phyloP scores from a whole-genome alignment of 495 filamentous ascomycete genomes.

The Neurospora sp. region DNA sequence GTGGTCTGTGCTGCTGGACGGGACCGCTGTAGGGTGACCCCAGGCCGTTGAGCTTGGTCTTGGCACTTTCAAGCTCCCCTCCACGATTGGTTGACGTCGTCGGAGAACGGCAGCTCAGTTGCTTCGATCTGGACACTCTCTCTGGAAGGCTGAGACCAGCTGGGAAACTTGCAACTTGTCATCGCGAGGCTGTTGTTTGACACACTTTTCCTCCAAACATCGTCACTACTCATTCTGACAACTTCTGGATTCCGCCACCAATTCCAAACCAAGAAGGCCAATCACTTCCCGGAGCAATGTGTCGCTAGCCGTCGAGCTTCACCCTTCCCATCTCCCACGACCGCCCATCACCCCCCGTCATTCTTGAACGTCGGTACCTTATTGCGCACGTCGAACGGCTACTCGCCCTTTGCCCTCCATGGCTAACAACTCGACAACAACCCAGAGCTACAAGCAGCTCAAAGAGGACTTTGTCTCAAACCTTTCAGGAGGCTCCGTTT shows the following conservation, averaged over 20 bases:
- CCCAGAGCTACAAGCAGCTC: constrained; percentile 64
- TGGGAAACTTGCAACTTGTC: constrained; percentile 1
- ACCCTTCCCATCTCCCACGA: background rate
- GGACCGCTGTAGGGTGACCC: background rate
- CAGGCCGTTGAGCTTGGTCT: background rate
- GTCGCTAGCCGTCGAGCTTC: background rate
- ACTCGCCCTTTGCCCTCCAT: constrained; percentile 12
- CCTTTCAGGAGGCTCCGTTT: constrained; percentile 71
- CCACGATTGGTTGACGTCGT: background rate
- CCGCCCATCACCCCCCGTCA: background rate
- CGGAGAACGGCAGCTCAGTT: background rate
- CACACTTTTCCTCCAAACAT: background rate
- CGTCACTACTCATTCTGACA: background rate
- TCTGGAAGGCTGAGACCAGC: background rate
- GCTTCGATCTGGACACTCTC: background rate
- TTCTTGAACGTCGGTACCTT: background rate
- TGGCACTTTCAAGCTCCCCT: background rate
- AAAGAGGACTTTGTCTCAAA: constrained; percentile 96
- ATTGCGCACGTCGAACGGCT: background rate
- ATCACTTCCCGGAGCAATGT: constrained; percentile 5
- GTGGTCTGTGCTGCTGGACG: background rate
- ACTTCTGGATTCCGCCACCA: background rate
- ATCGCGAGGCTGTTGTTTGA: background rate
- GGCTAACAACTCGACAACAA: constrained; percentile 22
- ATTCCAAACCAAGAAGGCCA: background rate